Evolutionary conservation across 768 basidiomycete species (phyloP).

Genomic region (Rhodocollybia butyracea): DNA sequence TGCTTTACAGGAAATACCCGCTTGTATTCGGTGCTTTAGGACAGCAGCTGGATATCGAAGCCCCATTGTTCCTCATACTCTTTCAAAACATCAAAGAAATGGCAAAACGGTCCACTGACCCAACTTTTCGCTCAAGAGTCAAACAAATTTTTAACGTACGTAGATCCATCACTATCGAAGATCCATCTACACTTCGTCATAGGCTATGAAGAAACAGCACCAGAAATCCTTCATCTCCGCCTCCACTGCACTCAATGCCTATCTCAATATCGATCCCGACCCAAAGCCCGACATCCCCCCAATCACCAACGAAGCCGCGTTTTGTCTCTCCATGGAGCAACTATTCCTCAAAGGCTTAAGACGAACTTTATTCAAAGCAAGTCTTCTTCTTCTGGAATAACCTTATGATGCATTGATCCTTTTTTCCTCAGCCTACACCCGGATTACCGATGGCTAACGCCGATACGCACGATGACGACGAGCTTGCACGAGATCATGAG

Average conservation of each 20-base stretch:
- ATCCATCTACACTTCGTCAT: not conserved
- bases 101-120: constrained; percentile 47
- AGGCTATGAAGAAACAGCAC: constrained; percentile 29
- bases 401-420: not conserved
- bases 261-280: constrained; percentile 15
- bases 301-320: constrained; percentile 31
- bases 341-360: constrained; percentile 40
- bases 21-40: constrained; percentile 71
- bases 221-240: constrained; percentile 23
- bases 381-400: not conserved
- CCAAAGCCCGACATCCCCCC: not conserved
- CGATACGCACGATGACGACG: constrained; percentile 16
- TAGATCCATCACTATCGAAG: not conserved
- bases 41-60: constrained; percentile 60
- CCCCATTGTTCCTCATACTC: constrained; percentile 43
- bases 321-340: constrained; percentile 41
- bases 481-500: constrained; percentile 16
- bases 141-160: constrained; percentile 28
- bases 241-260: constrained; percentile 22
- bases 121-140: constrained; percentile 42
- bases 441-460: not conserved
- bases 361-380: constrained; percentile 46
- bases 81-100: constrained; percentile 48
- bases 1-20: constrained; percentile 61
- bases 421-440: not conserved